phyloP scores from a whole-genome alignment of 2,329 filamentous ascomycete genomes.

The Trichoderma simmonsii region DNA sequence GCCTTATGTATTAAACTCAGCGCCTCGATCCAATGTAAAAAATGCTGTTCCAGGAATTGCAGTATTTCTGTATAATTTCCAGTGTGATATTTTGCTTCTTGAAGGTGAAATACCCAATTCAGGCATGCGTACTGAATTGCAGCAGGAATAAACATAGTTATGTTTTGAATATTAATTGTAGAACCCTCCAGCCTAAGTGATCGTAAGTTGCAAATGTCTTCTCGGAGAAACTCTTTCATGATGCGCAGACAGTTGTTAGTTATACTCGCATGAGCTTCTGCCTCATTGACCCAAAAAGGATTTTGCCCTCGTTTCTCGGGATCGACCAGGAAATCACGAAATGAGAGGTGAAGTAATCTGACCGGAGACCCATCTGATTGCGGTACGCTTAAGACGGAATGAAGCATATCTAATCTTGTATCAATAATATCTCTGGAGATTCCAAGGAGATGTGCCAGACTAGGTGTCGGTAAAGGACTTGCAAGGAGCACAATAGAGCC shows the following conservation, averaged over 20 bases:
- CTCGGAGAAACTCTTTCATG: background rate
- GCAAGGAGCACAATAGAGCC: conserved; percentile 32
- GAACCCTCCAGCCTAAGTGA: background rate
- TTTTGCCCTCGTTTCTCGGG: background rate
- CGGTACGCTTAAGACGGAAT: conserved; percentile 36
- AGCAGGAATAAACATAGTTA: background rate
- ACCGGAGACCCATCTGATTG: conserved; percentile 24
- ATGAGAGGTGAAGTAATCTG: conserved; percentile 20
- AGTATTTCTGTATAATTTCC: conserved; percentile 29
- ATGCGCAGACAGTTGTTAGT: background rate
- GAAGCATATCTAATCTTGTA: conserved; percentile 27
- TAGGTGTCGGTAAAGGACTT: conserved; percentile 29
- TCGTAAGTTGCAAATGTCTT: background rate
- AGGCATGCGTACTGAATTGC: conserved; percentile 6
- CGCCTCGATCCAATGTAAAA: conserved; percentile 43
- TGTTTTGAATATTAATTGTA: too few species aligned
- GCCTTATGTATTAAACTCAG: conserved; percentile 32
- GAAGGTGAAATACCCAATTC: conserved; percentile 28
- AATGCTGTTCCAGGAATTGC: conserved; percentile 35
- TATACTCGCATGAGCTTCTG: background rate
- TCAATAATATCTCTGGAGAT: conserved; percentile 23
- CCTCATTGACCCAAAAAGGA: conserved; percentile 2
- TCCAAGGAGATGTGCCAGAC: conserved; percentile 29
- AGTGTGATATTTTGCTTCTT: conserved; percentile 20
- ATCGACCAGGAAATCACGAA: background rate